Percentiles rank a stretch among this genome's conserved stretches.
These are phyloP conservation scores for Perkinsus chesapeaki DNA, from an alignment of 169 alveolate species.

Conservation along the genomic window DNA sequence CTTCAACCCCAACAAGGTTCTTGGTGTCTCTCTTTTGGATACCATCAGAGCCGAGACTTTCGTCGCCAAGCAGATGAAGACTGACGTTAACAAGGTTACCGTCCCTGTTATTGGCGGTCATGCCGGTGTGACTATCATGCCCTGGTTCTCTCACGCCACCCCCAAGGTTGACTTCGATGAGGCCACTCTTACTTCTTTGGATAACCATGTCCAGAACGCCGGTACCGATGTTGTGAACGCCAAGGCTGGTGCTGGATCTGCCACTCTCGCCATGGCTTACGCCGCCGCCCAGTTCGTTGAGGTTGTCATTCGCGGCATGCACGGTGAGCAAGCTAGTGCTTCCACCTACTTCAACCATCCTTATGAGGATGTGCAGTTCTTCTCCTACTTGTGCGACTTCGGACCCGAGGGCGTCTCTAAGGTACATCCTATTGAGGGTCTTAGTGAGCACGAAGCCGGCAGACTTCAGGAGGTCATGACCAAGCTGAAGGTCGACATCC, in stretches of 20 bases:
- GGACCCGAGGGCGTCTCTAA: neutral
- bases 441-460: neutral
- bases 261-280: slow-evolving; percentile 13
- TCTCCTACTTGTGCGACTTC: neutral
- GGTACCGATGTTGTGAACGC: slow-evolving; percentile 27
- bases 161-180: slow-evolving; percentile 6
- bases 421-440: neutral
- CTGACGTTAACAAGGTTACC: slow-evolving; percentile 9
- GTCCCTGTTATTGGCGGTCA: slow-evolving; percentile 49
- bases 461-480: neutral
- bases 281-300: slow-evolving; percentile 9
- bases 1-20: slow-evolving; percentile 26
- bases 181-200: slow-evolving; percentile 12
- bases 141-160: slow-evolving; percentile 21
- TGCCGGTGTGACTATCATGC: slow-evolving; percentile 24
- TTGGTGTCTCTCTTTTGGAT: slow-evolving; percentile 47
- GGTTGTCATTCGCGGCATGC: neutral
- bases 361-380: slow-evolving; percentile 9
- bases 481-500: neutral
- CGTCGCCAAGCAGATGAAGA: slow-evolving; percentile 34
- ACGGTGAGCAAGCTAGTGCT: slow-evolving; percentile 5
- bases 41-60: slow-evolving; percentile 40
- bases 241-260: slow-evolving; percentile 16
- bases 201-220: slow-evolving; percentile 25
- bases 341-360: slow-evolving; percentile 23